Base-by-base conservation (phyloP, 2,329 filamentous ascomycete genomes). In the Cladophialophora psammophila region DNA sequence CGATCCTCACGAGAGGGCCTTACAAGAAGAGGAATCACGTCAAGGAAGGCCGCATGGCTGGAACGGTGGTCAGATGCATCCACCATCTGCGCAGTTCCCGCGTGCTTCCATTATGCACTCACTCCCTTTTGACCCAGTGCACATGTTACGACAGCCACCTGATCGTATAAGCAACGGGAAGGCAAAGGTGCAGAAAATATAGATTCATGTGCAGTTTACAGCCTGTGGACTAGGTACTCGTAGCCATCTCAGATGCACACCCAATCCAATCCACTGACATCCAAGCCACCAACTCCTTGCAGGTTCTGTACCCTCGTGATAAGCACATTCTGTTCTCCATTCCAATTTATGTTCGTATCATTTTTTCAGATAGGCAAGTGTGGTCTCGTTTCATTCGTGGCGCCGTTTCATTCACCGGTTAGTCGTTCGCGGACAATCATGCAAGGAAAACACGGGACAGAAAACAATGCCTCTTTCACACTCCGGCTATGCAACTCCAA, bases 211-310 rank as follows among this genome's bases (percentile, higher is more conserved):
- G 45, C 20, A 31, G 18, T 8, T 20, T 50, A 31, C 45, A 31
- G 45, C 45, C 45, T 26, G 45, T 50, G 13, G 13, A 15, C 18
- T 50, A 50, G 45, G 20, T 26, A 31, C 20, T 50, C 10, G 18
- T 12, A 31, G 18, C 45, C 26, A 50, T 50, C 8, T 50, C 18
- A 50, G 13, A 10, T 18, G 12, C 45, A n/a, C 10, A 31, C 40
- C 31, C 40, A 20, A 48, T 42, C 34, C 56, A 18, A 54, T 13
- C 20, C 45, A 31, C 13, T 20, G 36, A 50, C 18, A 48, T 60
- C 31, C 38, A 50, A 50, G 45, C 53, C 40, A 26, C 55, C 56
- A 60, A 57, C 56, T 48, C 63, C 63, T 55, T 60, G 63, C 63
- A 36, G 12, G 32, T 55, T n/a, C 15, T 55, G 35, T 55, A 38